Percentiles rank a stretch among this genome's conserved stretches.
Conservation (phyloP, 805 yeast species). For the Suhomyces sp. region DNA sequence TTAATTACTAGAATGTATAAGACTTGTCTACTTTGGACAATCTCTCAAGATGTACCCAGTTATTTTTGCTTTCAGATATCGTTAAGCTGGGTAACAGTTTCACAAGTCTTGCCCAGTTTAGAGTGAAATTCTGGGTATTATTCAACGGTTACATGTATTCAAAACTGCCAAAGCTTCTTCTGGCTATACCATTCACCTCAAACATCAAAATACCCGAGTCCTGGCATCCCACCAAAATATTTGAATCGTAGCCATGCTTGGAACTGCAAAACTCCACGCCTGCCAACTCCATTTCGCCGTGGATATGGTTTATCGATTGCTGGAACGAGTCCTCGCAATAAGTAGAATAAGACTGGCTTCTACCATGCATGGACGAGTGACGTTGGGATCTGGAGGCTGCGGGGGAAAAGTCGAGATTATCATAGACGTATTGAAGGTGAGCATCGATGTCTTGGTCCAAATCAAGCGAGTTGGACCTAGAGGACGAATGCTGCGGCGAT, state of each 20-base stretch:
- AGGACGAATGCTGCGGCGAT: conserved; percentile 13
- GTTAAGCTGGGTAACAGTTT: no score
- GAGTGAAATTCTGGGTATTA: no score
- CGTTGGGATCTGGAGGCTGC: not conserved
- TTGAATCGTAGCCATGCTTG: conserved; percentile 23
- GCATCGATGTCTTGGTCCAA: conserved; percentile 6
- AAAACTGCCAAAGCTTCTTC: conserved; percentile 59
- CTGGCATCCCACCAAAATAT: conserved; percentile 39
- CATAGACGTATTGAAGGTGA: conserved; percentile 22
- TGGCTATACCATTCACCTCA: conserved; percentile 63
- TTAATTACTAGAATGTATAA: no score
- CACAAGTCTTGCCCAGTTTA: no score
- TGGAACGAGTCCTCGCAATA: conserved; percentile 27
- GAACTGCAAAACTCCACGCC: conserved; percentile 30
- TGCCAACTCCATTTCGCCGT: conserved; percentile 43
- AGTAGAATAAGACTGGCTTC: conserved; percentile 7
- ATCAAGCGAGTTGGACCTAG: not conserved
- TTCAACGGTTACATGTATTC: conserved; percentile 26
- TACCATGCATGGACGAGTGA: not conserved
- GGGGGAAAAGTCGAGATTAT: conserved; percentile 9
- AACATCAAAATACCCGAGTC: conserved; percentile 67
- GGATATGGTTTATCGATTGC: conserved; percentile 30
- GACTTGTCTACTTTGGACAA: no score
- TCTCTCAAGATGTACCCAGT: no score
- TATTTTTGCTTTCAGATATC: no score